These are phyloP conservation scores for Ophiostoma perfectum DNA, from an alignment of 2,329 filamentous ascomycete species.

Conservation along the genomic window DNA sequence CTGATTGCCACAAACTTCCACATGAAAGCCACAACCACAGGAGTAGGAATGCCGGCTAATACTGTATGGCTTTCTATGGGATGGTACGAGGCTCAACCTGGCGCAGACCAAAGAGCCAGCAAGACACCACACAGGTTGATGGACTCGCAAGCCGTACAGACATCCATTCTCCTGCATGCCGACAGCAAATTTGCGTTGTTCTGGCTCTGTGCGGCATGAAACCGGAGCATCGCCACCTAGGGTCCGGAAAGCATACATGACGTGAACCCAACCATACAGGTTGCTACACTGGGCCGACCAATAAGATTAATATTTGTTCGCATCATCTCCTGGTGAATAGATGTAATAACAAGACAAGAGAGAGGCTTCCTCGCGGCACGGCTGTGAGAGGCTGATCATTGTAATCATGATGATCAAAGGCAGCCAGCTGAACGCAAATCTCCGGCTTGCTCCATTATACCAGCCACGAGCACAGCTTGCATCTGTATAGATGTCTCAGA, in stretches of 20 bases:
- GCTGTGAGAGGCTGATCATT: no score
- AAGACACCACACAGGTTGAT: not conserved
- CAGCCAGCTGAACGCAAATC: no score
- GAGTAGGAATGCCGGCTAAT: not conserved
- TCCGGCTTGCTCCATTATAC: no score
- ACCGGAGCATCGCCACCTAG: conserved; percentile 6
- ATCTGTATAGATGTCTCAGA: no score
- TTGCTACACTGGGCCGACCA: no score
- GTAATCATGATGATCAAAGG: no score
- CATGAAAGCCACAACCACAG: not conserved
- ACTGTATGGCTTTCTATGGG: not conserved
- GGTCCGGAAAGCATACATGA: not conserved
- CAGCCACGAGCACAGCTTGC: no score
- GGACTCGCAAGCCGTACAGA: not conserved
- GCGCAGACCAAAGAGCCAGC: not conserved
- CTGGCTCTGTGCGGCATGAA: not conserved
- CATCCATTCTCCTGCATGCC: not conserved
- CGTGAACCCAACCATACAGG: no score
- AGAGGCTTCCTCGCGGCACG: no score
- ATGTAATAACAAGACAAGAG: no score
- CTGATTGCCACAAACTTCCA: conserved; percentile 1
- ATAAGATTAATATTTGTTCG: no score
- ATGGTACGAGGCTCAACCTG: not conserved
- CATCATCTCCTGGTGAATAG: no score
- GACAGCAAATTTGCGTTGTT: not conserved